Evolutionary conservation across 2,329 filamentous ascomycete species (phyloP).

Genomic region (Mycogone perniciosa): DNA sequence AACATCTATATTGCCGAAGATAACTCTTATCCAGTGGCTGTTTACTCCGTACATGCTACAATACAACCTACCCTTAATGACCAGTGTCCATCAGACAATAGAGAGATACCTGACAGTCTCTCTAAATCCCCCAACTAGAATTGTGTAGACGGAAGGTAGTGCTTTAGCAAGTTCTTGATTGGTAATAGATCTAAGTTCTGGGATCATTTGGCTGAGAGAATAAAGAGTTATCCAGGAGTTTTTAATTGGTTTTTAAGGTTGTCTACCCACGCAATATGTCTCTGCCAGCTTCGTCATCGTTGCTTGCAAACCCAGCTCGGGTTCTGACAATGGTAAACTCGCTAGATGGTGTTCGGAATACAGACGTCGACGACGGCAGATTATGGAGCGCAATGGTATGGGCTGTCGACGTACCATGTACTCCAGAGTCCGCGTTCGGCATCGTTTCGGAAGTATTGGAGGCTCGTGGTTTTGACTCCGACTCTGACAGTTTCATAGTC

Average conservation of each 20-base stretch:
- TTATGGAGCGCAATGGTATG: slow-evolving; percentile 10
- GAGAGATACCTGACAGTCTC: too few species aligned
- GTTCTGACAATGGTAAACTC: slow-evolving; percentile 3
- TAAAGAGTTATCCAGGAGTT: too few species aligned
- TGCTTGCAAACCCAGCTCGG: slow-evolving; percentile 2
- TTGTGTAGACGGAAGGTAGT: too few species aligned
- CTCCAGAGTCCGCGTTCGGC: background rate
- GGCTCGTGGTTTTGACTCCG: background rate
- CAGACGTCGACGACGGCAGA: slow-evolving; percentile 11
- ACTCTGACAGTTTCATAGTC: slow-evolving; percentile 17
- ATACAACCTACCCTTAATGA: too few species aligned
- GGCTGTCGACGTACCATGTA: background rate
- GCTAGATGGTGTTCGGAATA: slow-evolving; percentile 11
- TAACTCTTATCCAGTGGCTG: too few species aligned
- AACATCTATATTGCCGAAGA: background rate
- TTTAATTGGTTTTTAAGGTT: background rate
- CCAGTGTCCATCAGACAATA: too few species aligned
- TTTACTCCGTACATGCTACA: too few species aligned
- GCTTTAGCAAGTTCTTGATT: too few species aligned
- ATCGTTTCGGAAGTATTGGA: background rate
- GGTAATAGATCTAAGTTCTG: too few species aligned
- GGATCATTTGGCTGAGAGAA: too few species aligned
- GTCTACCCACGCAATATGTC: background rate
- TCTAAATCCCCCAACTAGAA: too few species aligned
- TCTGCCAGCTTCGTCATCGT: background rate